Conservation (phyloP, 1,139 yeast species). For the Lodderomyces elongisporus region DNA sequence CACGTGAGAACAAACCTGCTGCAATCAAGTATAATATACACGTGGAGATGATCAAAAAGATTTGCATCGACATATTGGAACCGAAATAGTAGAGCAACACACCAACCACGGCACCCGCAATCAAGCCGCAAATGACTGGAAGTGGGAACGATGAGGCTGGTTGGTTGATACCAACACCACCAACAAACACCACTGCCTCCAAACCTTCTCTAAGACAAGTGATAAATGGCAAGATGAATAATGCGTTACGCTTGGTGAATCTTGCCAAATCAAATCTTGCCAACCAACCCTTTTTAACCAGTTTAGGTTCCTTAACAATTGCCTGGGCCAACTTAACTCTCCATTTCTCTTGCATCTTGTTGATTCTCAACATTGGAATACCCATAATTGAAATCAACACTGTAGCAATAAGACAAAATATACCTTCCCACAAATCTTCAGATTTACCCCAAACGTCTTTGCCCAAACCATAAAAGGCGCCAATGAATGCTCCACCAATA, state of each 20-base stretch:
- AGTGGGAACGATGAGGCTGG: conserved; percentile 81
- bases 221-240: conserved; percentile 74
- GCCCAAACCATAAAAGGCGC: conserved; percentile 73
- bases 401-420: conserved; percentile 77
- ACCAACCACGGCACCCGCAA: conserved; percentile 72
- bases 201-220: conserved; percentile 87
- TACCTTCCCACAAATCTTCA: conserved; percentile 94
- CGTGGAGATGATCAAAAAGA: conserved; percentile 75
- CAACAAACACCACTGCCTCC: conserved; percentile 87
- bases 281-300: no score
- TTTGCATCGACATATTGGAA: conserved; percentile 67
- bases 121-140: conserved; percentile 72
- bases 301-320: conserved; percentile 41
- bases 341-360: conserved; percentile 90
- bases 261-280: conserved; percentile 33
- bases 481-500: conserved; percentile 82
- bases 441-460: conserved; percentile 79
- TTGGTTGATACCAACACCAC: conserved; percentile 78
- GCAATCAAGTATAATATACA: conserved; percentile 78
- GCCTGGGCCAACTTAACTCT: conserved; percentile 83
- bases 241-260: conserved; percentile 59
- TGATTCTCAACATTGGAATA: conserved; percentile 81
- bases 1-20: conserved; percentile 86
- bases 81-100: conserved; percentile 68
- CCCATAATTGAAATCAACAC: conserved; percentile 87